These are phyloP conservation scores for Nicotiana benthamiana DNA, from an alignment of 257 asterid genomes.

Conservation along the genomic window DNA sequence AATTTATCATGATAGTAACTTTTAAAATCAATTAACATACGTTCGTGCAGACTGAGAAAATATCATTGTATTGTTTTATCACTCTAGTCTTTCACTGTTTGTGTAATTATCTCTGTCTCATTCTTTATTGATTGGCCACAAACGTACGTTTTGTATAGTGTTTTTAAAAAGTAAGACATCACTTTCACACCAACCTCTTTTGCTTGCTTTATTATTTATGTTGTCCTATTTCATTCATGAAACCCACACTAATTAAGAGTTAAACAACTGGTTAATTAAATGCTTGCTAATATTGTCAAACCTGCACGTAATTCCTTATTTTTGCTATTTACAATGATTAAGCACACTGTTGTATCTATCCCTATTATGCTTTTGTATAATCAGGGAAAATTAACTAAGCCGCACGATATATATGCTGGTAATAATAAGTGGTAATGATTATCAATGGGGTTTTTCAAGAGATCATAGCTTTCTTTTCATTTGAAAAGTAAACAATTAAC, in stretches of 20 bases:
- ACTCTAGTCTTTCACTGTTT: not conserved
- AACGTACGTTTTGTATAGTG: not conserved
- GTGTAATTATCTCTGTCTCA: not conserved
- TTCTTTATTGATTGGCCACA: not conserved
- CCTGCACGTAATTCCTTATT: not conserved
- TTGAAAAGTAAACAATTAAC: not conserved
- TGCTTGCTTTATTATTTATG: not conserved
- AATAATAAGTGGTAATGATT: not conserved
- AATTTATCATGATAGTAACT: not conserved
- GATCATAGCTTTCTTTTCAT: not conserved
- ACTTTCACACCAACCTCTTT: not conserved
- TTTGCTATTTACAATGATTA: not conserved
- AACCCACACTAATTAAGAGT: not conserved
- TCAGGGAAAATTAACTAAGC: not conserved
- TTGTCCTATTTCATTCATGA: not conserved
- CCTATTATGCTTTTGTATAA: not conserved
- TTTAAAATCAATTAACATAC: not conserved
- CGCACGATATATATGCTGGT: not conserved
- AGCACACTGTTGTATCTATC: not conserved
- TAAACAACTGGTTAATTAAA: not conserved
- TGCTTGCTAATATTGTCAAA: not conserved
- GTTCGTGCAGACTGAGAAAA: not conserved
- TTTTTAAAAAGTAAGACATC: not conserved
- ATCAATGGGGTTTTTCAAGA: not conserved
- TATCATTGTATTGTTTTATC: not conserved